Conservation (phyloP, 2,329 filamentous ascomycete genomes). For the Proliferodiscus dingleyae region DNA sequence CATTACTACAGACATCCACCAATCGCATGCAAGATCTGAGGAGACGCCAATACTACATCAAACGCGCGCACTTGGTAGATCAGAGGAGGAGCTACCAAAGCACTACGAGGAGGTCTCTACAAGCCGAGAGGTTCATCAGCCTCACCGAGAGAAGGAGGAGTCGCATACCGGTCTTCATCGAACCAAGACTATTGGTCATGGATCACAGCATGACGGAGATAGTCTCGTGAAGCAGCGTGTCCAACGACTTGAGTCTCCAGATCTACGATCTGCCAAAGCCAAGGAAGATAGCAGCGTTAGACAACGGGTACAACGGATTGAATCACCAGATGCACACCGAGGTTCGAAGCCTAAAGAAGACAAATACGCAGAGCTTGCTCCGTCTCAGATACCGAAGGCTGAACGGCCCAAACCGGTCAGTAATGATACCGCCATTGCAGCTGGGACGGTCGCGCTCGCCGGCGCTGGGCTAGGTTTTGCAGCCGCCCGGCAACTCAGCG, state of each 20-base stretch:
- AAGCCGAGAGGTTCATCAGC: slow-evolving; percentile 1
- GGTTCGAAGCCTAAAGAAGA: slow-evolving; percentile 19
- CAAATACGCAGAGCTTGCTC: slow-evolving; percentile 25
- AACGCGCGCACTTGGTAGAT: slow-evolving; percentile 1
- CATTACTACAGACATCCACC: slow-evolving; percentile 31
- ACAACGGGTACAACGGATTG: slow-evolving; percentile 1
- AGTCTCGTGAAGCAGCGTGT: slow-evolving; percentile 19
- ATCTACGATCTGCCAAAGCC: slow-evolving; percentile 4
- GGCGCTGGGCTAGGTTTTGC: slow-evolving; percentile 27
- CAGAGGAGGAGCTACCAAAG: slow-evolving; percentile 1
- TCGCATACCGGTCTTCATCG: neutral
- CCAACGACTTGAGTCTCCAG: slow-evolving; percentile 23
- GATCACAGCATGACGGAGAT: neutral
- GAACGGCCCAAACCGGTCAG: slow-evolving; percentile 21
- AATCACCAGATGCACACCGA: slow-evolving; percentile 8
- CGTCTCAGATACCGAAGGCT: slow-evolving; percentile 19
- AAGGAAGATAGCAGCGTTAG: neutral
- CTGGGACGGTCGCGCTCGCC: slow-evolving; percentile 21
- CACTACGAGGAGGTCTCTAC: too few relatives aligned
- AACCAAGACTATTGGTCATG: neutral
- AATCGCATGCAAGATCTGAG: slow-evolving; percentile 11
- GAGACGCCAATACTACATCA: slow-evolving; percentile 1
- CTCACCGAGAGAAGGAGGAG: slow-evolving; percentile 1
- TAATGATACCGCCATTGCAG: slow-evolving; percentile 19
- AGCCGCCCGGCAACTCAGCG: slow-evolving; percentile 26